A percentile compares a stretch with the other conserved stretches of the same genome.
These are phyloP conservation scores for Thraustotheca clavata DNA, from an alignment of 352 stramenopile genomes.

Conservation along the genomic window DNA sequence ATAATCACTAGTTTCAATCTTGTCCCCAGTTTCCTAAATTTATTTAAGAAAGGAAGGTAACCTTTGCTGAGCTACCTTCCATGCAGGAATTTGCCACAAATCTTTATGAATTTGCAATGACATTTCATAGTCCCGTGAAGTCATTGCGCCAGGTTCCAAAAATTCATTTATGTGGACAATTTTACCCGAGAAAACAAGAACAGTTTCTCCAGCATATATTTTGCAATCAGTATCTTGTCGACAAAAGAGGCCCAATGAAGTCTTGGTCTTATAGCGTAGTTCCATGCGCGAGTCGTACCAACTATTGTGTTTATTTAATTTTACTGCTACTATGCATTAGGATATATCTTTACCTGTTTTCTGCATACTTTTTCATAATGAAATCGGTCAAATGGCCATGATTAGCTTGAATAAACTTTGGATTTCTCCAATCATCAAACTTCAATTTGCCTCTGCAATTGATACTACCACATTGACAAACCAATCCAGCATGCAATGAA, in stretches of 20 bases:
- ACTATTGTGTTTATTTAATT: neutral
- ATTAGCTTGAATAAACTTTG: conserved; percentile 14
- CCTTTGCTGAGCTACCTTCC: conserved; percentile 10
- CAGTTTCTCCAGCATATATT: conserved; percentile 13
- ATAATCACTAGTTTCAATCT: conserved; percentile 19
- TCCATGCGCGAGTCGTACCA: conserved; percentile 23
- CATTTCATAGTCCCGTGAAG: conserved; percentile 20
- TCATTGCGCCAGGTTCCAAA: conserved; percentile 14
- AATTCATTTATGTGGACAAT: conserved; percentile 18
- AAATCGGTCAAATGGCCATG: conserved; percentile 21
- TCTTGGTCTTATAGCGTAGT: conserved; percentile 16
- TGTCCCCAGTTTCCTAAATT: conserved; percentile 16
- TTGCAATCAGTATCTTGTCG: conserved; percentile 19
- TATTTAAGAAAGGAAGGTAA: neutral
- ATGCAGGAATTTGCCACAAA: conserved; percentile 21
- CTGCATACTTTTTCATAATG: conserved; percentile 21
- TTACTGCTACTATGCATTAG: neutral
- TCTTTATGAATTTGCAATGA: conserved; percentile 17
- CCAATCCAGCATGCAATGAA: conserved; percentile 16
- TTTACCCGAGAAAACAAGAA: conserved; percentile 19
- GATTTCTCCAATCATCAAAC: conserved; percentile 17
- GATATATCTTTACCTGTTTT: conserved; percentile 15
- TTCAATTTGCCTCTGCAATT: conserved; percentile 14
- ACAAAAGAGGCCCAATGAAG: conserved; percentile 18
- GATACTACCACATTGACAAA: conserved; percentile 6